Evolutionary conservation across 768 basidiomycete genomes (phyloP).

Genomic region (Tulasnella calospora): DNA sequence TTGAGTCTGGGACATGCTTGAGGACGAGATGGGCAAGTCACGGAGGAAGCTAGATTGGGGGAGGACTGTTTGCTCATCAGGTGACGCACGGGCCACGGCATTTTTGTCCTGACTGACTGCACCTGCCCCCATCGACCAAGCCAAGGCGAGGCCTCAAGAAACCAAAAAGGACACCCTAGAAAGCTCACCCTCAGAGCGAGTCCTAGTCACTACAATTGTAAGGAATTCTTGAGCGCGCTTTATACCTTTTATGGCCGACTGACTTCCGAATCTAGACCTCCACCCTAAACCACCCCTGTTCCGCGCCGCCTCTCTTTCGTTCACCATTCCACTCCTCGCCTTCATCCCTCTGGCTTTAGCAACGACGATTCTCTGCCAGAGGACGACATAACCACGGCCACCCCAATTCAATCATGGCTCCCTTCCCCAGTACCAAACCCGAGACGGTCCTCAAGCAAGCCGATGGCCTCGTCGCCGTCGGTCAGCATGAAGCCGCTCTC

Average conservation of each 20-base stretch:
- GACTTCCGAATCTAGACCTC: not conserved
- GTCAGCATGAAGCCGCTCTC: conserved; percentile 83
- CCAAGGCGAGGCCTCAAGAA: not conserved
- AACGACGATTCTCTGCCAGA: not conserved
- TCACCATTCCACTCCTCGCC: not conserved
- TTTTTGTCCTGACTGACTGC: conserved; percentile 11
- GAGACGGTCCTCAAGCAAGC: conserved; percentile 88
- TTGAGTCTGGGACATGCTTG: conserved; percentile 2
- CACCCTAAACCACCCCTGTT: conserved; percentile 4
- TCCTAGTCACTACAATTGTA: not conserved
- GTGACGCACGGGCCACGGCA: conserved; percentile 16
- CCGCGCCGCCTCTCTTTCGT: not conserved
- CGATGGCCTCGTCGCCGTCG: conserved; percentile 89
- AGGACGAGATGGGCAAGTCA: not conserved
- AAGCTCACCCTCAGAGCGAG: not conserved
- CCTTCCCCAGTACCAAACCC: conserved; percentile 67
- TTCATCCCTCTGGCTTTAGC: not conserved
- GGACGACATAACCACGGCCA: not conserved
- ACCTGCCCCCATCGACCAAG: not conserved
- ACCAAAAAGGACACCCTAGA: not conserved
- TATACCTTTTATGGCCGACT: not conserved
- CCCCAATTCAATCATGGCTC: conserved; percentile 55
- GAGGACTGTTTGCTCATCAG: conserved; percentile 5
- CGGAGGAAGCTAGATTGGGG: not conserved
- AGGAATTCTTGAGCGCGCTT: not conserved